Evolutionary conservation across 306 rosid genomes (phyloP).

Genomic region (Casuarina cunninghamiana): DNA sequence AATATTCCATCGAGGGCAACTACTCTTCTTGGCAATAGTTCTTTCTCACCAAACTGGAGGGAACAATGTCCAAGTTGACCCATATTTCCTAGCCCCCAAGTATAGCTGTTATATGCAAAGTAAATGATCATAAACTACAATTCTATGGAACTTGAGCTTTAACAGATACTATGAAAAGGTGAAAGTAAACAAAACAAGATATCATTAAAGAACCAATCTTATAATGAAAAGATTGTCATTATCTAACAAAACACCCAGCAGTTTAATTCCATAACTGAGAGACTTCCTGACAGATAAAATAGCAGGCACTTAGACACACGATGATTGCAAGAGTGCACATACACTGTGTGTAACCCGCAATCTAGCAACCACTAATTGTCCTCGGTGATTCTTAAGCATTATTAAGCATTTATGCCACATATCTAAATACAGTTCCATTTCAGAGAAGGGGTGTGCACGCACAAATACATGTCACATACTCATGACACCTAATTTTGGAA

Average conservation of each 20-base stretch:
- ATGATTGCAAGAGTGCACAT: background rate
- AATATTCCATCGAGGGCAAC: slow-evolving; percentile 71
- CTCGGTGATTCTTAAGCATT: background rate
- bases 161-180: background rate
- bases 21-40: slow-evolving; percentile 87
- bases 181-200: background rate
- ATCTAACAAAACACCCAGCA: background rate
- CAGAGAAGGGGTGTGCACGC: background rate
- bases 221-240: background rate
- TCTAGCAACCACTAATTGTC: background rate
- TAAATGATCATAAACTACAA: slow-evolving; percentile 25
- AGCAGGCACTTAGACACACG: background rate
- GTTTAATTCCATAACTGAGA: background rate
- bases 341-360: background rate
- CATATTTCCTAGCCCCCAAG: slow-evolving; percentile 95
- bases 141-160: background rate
- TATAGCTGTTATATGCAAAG: slow-evolving; percentile 58
- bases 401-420: background rate
- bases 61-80: slow-evolving; percentile 99
- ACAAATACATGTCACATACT: background rate
- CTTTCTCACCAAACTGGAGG: slow-evolving; percentile 79
- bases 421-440: background rate
- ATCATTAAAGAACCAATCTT: background rate
- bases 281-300: background rate
- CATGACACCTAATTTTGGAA: background rate